These are phyloP conservation scores for Citropsis articulata DNA, from an alignment of 345 rosid species.

Conservation along the genomic window DNA sequence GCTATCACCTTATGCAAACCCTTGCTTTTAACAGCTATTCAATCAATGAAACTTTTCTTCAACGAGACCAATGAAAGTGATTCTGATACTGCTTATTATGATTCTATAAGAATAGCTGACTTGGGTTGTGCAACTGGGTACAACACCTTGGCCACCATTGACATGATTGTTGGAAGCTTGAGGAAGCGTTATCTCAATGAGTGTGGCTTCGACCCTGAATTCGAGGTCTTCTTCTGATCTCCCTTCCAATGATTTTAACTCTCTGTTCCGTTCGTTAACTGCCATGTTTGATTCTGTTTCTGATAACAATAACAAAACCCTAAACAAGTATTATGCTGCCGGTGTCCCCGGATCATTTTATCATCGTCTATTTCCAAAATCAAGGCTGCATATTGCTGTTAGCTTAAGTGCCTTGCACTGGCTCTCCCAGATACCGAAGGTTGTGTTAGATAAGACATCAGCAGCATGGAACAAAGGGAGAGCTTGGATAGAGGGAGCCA, in stretches of 20 bases:
- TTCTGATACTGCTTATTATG: conserved; percentile 5
- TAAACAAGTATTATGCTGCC: conserved; percentile 33
- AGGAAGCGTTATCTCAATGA: conserved; percentile 26
- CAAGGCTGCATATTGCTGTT: conserved; percentile 49
- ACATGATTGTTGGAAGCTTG: conserved; percentile 43
- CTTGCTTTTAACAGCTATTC: conserved; percentile 44
- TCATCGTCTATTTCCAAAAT: conserved; percentile 46
- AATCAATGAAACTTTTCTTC: conserved; percentile 34
- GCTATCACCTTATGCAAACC: conserved; percentile 52
- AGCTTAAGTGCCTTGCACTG: conserved; percentile 68
- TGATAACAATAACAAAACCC: neutral
- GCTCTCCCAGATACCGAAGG: conserved; percentile 61
- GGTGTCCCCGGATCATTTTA: conserved; percentile 64
- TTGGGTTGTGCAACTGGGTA: conserved; percentile 62
- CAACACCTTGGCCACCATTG: conserved; percentile 44
- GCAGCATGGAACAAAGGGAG: conserved; percentile 52
- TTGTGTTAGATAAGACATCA: conserved; percentile 40
- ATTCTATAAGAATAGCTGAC: conserved; percentile 43
- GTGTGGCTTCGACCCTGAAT: conserved; percentile 44
- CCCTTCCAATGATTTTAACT: conserved; percentile 58
- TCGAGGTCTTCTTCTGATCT: conserved; percentile 60
- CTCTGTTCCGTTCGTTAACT: conserved; percentile 34
- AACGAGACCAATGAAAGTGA: conserved; percentile 1
- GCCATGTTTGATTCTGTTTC: neutral
- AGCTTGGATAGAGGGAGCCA: conserved; percentile 60